These are phyloP conservation scores for Mycena metata DNA, from an alignment of 768 basidiomycete genomes.

Conservation along the genomic window DNA sequence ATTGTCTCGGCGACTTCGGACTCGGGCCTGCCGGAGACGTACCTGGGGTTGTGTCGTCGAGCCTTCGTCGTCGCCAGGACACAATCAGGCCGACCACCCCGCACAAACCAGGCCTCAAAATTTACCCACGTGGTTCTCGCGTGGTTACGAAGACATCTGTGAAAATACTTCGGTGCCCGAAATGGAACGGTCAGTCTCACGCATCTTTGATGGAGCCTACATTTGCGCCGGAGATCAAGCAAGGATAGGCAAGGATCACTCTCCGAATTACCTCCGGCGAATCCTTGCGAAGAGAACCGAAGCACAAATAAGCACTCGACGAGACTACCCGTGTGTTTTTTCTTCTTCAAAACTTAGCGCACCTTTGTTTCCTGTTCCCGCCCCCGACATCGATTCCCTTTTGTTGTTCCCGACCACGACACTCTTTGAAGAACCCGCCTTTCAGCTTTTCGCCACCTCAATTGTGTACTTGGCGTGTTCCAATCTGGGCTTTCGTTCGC, in stretches of 20 bases:
- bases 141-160: too few species aligned
- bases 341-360: not conserved
- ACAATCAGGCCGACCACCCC: too few species aligned
- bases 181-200: too few species aligned
- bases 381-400: not conserved
- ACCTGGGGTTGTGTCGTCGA: too few species aligned
- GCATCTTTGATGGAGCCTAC: too few species aligned
- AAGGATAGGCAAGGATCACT: not conserved
- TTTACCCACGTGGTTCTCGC: too few species aligned
- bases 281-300: slow-evolving; percentile 9
- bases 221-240: not conserved
- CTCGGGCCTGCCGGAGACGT: too few species aligned
- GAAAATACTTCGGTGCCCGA: too few species aligned
- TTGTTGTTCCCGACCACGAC: slow-evolving; percentile 4
- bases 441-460: not conserved
- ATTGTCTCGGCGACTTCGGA: too few species aligned
- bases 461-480: slow-evolving; percentile 2
- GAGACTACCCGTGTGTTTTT: slow-evolving; percentile 8
- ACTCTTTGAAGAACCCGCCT: slow-evolving; percentile 4
- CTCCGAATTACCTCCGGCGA: slow-evolving; percentile 36
- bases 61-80: too few species aligned
- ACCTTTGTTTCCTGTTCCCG: not conserved
- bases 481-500: not conserved
- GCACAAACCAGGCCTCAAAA: too few species aligned
- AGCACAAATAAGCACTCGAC: slow-evolving; percentile 22